Percentiles rank a stretch among this genome's conserved stretches.
phyloP scores from a whole-genome alignment of 129 eudicot species.

The Rutidosis leptorrhynchoides region DNA sequence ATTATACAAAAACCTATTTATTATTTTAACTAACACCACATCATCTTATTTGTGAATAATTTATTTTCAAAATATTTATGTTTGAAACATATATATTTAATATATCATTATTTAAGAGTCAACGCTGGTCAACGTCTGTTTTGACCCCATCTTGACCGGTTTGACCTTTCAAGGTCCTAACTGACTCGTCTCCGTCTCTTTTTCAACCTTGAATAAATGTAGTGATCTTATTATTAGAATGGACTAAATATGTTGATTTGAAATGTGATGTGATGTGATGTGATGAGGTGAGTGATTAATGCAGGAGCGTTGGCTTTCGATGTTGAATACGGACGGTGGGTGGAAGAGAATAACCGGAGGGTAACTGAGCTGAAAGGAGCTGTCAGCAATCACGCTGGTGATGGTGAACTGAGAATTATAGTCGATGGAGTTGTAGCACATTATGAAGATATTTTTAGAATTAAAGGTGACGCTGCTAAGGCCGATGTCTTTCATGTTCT shows the following conservation, averaged over 20 bases:
- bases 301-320: slow-evolving; percentile 90
- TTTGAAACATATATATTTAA: no score
- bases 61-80: no score
- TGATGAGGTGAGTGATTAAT: slow-evolving; percentile 9
- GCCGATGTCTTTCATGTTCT: slow-evolving; percentile 76
- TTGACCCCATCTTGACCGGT: no score
- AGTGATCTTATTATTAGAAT: not conserved
- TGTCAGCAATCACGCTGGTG: slow-evolving; percentile 91
- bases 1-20: no score
- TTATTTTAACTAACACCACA: no score
- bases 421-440: slow-evolving; percentile 77
- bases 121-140: no score
- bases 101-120: no score
- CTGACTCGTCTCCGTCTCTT: no score
- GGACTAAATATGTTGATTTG: not conserved
- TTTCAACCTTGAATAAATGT: no score
- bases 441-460: slow-evolving; percentile 76
- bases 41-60: no score
- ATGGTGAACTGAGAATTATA: slow-evolving; percentile 82
- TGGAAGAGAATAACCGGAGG: slow-evolving; percentile 82
- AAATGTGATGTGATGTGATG: not conserved
- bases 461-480: slow-evolving; percentile 70
- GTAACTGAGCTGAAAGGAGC: slow-evolving; percentile 83
- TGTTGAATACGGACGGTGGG: slow-evolving; percentile 90
- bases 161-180: no score